Evolutionary conservation across 2,329 filamentous ascomycete genomes (phyloP).

Genomic region (Graphiopsis chlorocephala): DNA sequence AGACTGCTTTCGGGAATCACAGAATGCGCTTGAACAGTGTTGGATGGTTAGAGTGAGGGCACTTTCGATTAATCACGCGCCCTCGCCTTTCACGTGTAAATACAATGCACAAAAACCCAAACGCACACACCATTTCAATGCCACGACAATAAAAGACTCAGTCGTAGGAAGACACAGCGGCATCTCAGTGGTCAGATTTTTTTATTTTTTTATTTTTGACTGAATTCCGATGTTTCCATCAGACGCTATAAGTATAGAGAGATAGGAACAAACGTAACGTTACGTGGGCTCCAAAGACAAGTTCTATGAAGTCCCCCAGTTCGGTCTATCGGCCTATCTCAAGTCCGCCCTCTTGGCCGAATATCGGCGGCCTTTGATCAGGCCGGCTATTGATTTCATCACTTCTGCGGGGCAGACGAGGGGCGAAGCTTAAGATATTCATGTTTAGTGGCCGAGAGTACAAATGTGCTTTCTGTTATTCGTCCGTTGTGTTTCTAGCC

Average conservation of each 20-base stretch:
- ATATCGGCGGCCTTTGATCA: slow-evolving; percentile 11
- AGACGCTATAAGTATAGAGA: background rate
- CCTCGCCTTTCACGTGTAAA: background rate
- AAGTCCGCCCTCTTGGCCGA: slow-evolving; percentile 1
- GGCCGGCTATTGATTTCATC: slow-evolving; percentile 9
- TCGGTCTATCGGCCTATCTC: background rate
- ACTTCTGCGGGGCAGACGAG: slow-evolving; percentile 1
- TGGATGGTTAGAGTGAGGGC: background rate
- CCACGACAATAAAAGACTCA: background rate
- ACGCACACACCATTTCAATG: background rate
- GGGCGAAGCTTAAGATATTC: slow-evolving; percentile 11
- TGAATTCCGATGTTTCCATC: background rate
- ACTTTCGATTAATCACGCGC: background rate
- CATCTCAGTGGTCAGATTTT: background rate
- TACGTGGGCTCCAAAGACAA: background rate
- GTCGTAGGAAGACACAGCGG: background rate
- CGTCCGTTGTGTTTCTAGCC: slow-evolving; percentile 2
- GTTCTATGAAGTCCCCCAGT: background rate
- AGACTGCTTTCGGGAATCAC: background rate
- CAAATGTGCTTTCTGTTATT: slow-evolving; percentile 14
- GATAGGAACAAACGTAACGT: background rate
- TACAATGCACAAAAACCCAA: background rate
- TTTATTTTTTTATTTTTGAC: no score
- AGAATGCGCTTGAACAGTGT: background rate
- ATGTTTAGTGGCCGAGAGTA: slow-evolving; percentile 6